phyloP scores from a whole-genome alignment of 495 filamentous ascomycete species.

The Chaetomium tenue region DNA sequence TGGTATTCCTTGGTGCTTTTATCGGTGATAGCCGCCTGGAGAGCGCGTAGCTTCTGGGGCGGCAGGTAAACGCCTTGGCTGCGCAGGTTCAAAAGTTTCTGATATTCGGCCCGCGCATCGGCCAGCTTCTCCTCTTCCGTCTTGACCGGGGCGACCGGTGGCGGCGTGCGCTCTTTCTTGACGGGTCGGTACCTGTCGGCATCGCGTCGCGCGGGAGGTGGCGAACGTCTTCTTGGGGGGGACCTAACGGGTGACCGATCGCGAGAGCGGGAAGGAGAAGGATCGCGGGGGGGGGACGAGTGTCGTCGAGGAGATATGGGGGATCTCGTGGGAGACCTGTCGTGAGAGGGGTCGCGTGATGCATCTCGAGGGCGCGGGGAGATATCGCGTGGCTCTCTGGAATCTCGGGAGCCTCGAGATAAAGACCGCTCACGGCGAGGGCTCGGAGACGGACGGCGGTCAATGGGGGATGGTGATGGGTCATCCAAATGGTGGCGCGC shows the following conservation, averaged over 20 bases:
- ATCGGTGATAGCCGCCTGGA: conserved; percentile 96
- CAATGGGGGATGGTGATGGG: conserved; percentile 16
- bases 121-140: conserved; percentile 80
- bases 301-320: background rate
- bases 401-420: background rate
- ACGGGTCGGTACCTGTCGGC: conserved; percentile 46
- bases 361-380: conserved; percentile 1
- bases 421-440: conserved; percentile 18
- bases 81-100: conserved; percentile 83
- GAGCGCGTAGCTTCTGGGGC: conserved; percentile 80
- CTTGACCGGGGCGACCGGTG: conserved; percentile 53
- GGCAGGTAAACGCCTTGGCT: conserved; percentile 96
- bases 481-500: conserved; percentile 25
- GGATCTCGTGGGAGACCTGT: conserved; percentile 16
- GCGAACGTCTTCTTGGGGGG: conserved; percentile 29
- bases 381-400: conserved; percentile 2
- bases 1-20: conserved; percentile 96
- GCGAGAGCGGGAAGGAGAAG: conserved; percentile 17
- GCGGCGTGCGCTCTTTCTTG: conserved; percentile 43
- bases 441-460: conserved; percentile 7
- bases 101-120: conserved; percentile 83
- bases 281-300: conserved; percentile 13
- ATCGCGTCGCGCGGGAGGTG: conserved; percentile 37
- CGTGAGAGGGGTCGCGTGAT: conserved; percentile 3
- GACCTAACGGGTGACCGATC: conserved; percentile 25